These are phyloP conservation scores for Saturnispora serradocipensis DNA, from an alignment of 805 yeast species.

Conservation along the genomic window DNA sequence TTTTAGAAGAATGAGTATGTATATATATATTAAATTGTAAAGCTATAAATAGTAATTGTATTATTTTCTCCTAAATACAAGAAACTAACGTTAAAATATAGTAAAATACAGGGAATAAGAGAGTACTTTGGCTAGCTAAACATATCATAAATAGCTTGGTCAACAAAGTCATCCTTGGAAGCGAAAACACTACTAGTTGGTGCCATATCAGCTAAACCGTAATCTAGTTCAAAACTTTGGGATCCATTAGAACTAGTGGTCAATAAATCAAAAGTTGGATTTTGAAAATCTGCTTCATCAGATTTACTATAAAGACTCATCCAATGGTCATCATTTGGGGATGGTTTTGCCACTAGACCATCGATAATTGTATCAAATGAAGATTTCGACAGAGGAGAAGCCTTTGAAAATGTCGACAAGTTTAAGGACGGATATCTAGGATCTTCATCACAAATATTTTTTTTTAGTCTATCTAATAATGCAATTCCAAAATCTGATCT, in stretches of 20 bases:
- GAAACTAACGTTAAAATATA: slow-evolving; percentile 8
- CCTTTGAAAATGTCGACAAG: neutral
- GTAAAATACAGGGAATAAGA: neutral
- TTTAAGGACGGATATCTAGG: neutral
- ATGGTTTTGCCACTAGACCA: neutral
- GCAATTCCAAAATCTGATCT: slow-evolving; percentile 5
- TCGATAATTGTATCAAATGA: neutral
- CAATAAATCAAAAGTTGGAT: neutral
- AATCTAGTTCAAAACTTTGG: neutral
- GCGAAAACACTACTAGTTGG: neutral
- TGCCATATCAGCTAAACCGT: neutral
- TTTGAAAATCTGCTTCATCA: neutral
- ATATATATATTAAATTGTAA: neutral
- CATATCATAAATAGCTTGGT: slow-evolving; percentile 13
- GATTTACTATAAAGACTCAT: slow-evolving; percentile 10
- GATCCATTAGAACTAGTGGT: neutral
- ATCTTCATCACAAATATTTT: slow-evolving; percentile 4
- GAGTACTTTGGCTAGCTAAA: slow-evolving; percentile 3
- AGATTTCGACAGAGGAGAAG: neutral
- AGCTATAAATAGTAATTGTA: neutral
- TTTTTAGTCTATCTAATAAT: neutral
- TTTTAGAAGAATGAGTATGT: slow-evolving; percentile 12
- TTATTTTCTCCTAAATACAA: neutral
- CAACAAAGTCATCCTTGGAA: slow-evolving; percentile 9
- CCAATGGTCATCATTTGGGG: slow-evolving; percentile 17